Percentiles rank a stretch among this genome's conserved stretches.
Conservation (phyloP, 108 stramenopile species). For the Conticribra weissflogii region DNA sequence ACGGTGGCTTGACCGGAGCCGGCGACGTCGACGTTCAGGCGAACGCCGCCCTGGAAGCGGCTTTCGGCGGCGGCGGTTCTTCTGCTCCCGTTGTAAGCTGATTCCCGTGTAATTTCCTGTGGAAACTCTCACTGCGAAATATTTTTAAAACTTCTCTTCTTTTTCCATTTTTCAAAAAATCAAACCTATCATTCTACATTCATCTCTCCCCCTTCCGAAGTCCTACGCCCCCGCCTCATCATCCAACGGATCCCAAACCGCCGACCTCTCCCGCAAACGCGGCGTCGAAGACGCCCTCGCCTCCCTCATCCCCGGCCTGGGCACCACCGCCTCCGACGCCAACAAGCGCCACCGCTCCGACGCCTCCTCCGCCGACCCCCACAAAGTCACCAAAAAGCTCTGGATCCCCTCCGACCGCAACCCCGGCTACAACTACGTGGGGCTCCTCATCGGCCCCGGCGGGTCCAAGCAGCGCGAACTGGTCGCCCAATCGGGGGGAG, state of each 20-base stretch:
- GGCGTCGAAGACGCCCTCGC: conserved; percentile 41
- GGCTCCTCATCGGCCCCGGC: conserved; percentile 54
- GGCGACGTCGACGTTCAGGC: not conserved
- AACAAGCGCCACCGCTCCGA: conserved; percentile 26
- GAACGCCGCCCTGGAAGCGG: not conserved
- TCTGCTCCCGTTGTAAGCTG: not conserved
- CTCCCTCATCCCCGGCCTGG: conserved; percentile 52
- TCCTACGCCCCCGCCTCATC: conserved; percentile 11
- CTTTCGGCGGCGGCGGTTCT: conserved; percentile 17
- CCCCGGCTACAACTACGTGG: conserved; percentile 61
- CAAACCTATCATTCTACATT: not conserved
- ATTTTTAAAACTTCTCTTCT: not conserved
- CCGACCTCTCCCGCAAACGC: conserved; percentile 23
- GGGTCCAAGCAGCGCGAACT: conserved; percentile 59
- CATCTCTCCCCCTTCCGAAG: not conserved
- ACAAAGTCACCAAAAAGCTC: conserved; percentile 40
- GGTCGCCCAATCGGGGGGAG: conserved; percentile 41
- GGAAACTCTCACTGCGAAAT: not conserved
- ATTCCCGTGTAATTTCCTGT: not conserved
- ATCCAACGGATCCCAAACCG: not conserved
- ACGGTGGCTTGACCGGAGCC: not conserved
- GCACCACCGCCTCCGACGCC: conserved; percentile 6
- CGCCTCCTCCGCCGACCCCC: not conserved
- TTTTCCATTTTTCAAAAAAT: not conserved
- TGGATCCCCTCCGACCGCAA: conserved; percentile 47